Evolutionary conservation across 345 rosid species (phyloP), one percentile per base, ranked within the genome.

Genomic region (Fremontodendron californicum): DNA sequence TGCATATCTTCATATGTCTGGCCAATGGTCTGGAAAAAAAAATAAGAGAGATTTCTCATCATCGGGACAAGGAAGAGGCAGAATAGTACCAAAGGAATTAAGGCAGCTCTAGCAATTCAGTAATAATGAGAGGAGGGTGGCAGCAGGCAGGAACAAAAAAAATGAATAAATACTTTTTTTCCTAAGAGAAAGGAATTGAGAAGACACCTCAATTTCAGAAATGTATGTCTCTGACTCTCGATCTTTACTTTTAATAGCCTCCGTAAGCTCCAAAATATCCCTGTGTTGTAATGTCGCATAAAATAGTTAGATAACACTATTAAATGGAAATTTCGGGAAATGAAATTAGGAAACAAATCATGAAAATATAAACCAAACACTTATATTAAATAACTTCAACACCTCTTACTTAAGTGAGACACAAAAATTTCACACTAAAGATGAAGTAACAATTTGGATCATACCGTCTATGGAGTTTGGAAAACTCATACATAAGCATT

Each of bases 1-100:
- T 90, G 98, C 99, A 93, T 92, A 81, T 92, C 98, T 85, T 93
- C 97, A 71, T 92, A 96, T 74, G 98, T 96, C 88, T 93, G 97
- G 79, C 97, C 99, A 64, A 96, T 88, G 66, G 93, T 96, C 99
- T 96, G 84, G 43, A n/a, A n/a, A 80, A 78, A 27, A 73, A 71
- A 66, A 39, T 57, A 78, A 48, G 42, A 19, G 52, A 58, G 73
- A 37, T 73, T 72, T 72, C 37, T 64, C 39, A 76, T 27, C 60
- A 73, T 6, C 35, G 46, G 31, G n/a, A 68, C 19, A 76, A 35
- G 29, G 39, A 54, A 37, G 49, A 70, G 40, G 16, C 9, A 19
- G 58, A 65, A 70, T 49, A 37, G 25, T 48, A 42, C 29, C 29
- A 33, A 62, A 66, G 60, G 25, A 74, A 74, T n/a, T n/a, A n/a